Base-by-base conservation (phyloP, 2,329 filamentous ascomycete species). In the Aspergillus hiratsukae region DNA sequence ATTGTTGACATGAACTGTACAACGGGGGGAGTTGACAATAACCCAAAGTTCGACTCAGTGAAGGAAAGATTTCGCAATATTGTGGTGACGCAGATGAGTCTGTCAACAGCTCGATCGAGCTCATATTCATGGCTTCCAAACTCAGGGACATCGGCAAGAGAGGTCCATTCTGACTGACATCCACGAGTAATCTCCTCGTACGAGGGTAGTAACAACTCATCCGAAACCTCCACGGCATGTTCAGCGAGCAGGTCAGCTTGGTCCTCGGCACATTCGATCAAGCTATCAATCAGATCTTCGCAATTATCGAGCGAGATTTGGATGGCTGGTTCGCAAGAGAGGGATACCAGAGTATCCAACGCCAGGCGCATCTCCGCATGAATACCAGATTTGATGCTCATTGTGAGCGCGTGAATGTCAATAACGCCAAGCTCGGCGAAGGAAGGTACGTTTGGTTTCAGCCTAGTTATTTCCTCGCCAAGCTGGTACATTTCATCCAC, bases 41-140 rank as follows among this genome's bases (percentile, higher is more conserved):
- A 76, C 3, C 74, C 73, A 64, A 94, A 90, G 64, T 97, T 97
- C 54, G 85, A 84, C 75, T 83, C 88, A 70, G 82, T 82, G 72
- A 96, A 97, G 0, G 94, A 97, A 17, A 97, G 82, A 65, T 99
- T 99, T 57, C 94, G 88, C 49, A 99, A 76, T 55, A 97, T 92
- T 0, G 91, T 96, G 1, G 91, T 96, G 61, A 97, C 88, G 67
- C 91, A 95, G 55, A 97, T 87, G 49, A 99, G 75, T 57, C 88
- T 85, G 65, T 97, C 92, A 3, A 92, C 91, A 2, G 92, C 89
- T 51, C 89, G 86, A 66, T 96, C 90, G 2, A 97, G 82, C 52
- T 93, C 86, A 70, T 96, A 93, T 29, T 87, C 88, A 14, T 81
- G 76, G 2, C 87, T 89, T 2, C 91, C 93, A 69, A 94, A 88